phyloP scores from a whole-genome alignment of 768 basidiomycete species.

The Lactifluus pinguis region DNA sequence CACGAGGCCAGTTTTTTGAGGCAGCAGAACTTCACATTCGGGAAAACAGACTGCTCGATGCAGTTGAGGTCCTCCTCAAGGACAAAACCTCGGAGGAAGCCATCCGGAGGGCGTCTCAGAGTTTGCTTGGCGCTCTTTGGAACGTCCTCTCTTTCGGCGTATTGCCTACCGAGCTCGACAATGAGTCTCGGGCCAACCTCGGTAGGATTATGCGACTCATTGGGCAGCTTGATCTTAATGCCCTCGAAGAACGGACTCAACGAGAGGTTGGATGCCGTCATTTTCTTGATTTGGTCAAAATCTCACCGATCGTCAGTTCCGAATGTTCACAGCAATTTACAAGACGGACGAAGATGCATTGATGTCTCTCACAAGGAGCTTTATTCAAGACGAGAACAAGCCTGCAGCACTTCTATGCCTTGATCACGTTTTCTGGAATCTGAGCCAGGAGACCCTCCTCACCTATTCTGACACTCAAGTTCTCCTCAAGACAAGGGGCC shows the following conservation, averaged over 20 bases:
- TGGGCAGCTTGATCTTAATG: not conserved
- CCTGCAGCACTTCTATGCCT: constrained; percentile 14
- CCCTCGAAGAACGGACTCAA: not conserved
- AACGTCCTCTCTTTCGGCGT: constrained; percentile 31
- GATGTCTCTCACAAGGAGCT: not conserved
- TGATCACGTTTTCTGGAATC: constrained; percentile 5
- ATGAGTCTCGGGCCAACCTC: not conserved
- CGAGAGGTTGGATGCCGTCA: not conserved
- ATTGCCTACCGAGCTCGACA: not conserved
- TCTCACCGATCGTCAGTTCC: not conserved
- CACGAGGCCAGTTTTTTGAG: constrained; percentile 33
- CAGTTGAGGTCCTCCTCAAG: constrained; percentile 37
- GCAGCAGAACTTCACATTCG: constrained; percentile 41
- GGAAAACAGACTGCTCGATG: constrained; percentile 40
- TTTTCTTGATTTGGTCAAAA: not conserved
- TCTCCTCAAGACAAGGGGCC: not conserved
- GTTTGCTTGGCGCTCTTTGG: constrained; percentile 42
- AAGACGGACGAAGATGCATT: not conserved
- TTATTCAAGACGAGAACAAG: not conserved
- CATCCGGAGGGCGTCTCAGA: constrained; percentile 30
- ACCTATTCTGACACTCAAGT: not conserved
- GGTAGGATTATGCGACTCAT: not conserved
- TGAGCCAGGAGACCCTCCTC: not conserved
- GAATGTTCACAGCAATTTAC: constrained; percentile 10
- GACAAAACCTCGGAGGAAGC: constrained; percentile 26